Evolutionary conservation across 805 yeast genomes (phyloP).

Genomic region (Candida verbasci): DNA sequence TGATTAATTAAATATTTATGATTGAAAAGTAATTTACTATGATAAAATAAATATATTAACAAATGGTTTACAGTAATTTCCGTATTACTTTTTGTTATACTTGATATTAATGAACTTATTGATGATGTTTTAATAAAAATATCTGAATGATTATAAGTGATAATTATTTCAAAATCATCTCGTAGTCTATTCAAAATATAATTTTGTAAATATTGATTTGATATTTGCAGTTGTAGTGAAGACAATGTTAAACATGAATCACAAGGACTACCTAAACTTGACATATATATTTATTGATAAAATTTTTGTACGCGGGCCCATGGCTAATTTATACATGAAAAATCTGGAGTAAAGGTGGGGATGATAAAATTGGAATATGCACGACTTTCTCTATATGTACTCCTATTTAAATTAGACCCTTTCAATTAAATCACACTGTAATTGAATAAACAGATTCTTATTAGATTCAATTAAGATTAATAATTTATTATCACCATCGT

Average conservation of each 20-base stretch:
- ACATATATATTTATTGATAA: too few relatives aligned
- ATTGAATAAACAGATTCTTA: slow-evolving; percentile 7
- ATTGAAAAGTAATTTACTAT: slow-evolving; percentile 8
- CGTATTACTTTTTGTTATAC: slow-evolving; percentile 2
- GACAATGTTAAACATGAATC: slow-evolving; percentile 16
- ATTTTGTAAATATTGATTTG: slow-evolving; percentile 3
- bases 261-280: slow-evolving; percentile 10
- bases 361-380: background rate
- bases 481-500: background rate
- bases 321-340: too few relatives aligned
- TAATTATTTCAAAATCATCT: slow-evolving; percentile 6
- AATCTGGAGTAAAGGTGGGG: slow-evolving; percentile 4
- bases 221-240: slow-evolving; percentile 3
- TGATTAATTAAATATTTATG: slow-evolving; percentile 14
- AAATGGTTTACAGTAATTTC: slow-evolving; percentile 17
- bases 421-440: slow-evolving; percentile 8
- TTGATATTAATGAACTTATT: slow-evolving; percentile 13
- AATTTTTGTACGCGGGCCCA: too few relatives aligned
- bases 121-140: slow-evolving; percentile 14
- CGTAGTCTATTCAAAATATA: slow-evolving; percentile 3
- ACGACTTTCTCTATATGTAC: too few relatives aligned
- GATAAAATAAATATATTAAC: slow-evolving; percentile 15
- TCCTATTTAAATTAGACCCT: background rate
- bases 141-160: slow-evolving; percentile 11
- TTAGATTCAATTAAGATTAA: slow-evolving; percentile 7